Evolutionary conservation across 2,329 filamentous ascomycete genomes (phyloP).

Genomic region (Clathrospora elynae): DNA sequence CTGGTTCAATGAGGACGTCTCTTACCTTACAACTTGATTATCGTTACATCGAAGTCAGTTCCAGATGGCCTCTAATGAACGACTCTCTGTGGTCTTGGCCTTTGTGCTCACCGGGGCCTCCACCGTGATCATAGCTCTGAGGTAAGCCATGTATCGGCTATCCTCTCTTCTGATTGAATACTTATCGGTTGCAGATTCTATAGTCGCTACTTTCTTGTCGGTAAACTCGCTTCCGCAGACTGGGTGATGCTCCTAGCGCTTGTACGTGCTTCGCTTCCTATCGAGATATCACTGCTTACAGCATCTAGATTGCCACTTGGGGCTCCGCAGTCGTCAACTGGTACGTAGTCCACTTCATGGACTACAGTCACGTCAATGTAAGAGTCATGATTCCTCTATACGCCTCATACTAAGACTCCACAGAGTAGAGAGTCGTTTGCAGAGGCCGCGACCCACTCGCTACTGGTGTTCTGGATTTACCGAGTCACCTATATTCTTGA

Average conservation of each 20-base stretch:
- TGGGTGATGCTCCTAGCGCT: conserved; percentile 39
- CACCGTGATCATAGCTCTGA: conserved; percentile 37
- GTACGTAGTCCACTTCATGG: conserved; percentile 32
- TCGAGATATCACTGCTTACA: conserved; percentile 13
- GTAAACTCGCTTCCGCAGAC: conserved; percentile 36
- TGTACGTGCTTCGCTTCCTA: conserved; percentile 17
- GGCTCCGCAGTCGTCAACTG: conserved; percentile 33
- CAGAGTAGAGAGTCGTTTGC: conserved; percentile 22
- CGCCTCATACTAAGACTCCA: not conserved
- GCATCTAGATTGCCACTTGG: conserved; percentile 37
- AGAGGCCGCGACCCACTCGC: conserved; percentile 13
- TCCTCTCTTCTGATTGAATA: not conserved
- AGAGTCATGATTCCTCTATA: not conserved
- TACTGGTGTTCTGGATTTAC: conserved; percentile 38
- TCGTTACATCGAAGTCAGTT: not conserved
- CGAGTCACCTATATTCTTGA: conserved; percentile 37
- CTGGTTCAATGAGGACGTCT: not conserved
- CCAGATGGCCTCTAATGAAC: conserved; percentile 31
- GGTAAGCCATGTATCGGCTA: conserved; percentile 19
- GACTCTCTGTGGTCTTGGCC: conserved; percentile 27
- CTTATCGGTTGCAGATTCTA: conserved; percentile 35
- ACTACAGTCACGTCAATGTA: conserved; percentile 29
- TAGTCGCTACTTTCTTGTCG: conserved; percentile 33
- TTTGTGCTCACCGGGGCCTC: conserved; percentile 37
- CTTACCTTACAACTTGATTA: not conserved